Percentiles rank a stretch among this genome's conserved stretches.
These are phyloP conservation scores for Suillus americanus DNA, from an alignment of 768 basidiomycete species.

Conservation along the genomic window DNA sequence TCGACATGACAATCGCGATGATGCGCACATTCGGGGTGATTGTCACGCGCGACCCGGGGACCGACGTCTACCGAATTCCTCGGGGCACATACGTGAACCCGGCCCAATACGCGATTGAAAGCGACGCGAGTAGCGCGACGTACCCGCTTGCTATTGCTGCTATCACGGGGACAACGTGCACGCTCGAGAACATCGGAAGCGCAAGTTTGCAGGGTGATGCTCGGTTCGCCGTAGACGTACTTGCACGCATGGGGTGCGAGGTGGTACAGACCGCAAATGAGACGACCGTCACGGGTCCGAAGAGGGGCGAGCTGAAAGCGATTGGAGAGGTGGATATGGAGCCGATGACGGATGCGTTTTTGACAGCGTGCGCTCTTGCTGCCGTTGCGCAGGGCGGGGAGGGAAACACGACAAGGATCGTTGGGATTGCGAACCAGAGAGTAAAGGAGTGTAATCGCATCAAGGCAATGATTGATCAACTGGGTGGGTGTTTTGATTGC, in stretches of 20 bases:
- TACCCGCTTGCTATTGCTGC: slow-evolving; percentile 97
- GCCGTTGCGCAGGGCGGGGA: slow-evolving; percentile 73
- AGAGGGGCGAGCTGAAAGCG: slow-evolving; percentile 75
- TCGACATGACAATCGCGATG: slow-evolving; percentile 99
- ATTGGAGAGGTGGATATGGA: slow-evolving; percentile 91
- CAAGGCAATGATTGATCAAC: slow-evolving; percentile 92
- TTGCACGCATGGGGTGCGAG: slow-evolving; percentile 92
- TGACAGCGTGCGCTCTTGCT: slow-evolving; percentile 90
- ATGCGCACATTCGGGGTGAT: slow-evolving; percentile 90
- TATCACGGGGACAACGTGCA: slow-evolving; percentile 95
- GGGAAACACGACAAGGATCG: slow-evolving; percentile 70
- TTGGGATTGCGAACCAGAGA: slow-evolving; percentile 95
- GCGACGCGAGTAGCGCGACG: slow-evolving; percentile 93
- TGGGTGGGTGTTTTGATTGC: slow-evolving; percentile 52
- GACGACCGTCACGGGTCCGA: slow-evolving; percentile 92
- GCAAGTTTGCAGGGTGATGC: slow-evolving; percentile 96
- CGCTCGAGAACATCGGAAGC: slow-evolving; percentile 88
- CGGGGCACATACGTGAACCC: slow-evolving; percentile 79
- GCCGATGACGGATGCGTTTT: slow-evolving; percentile 99
- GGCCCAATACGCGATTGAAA: slow-evolving; percentile 82
- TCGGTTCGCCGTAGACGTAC: slow-evolving; percentile 87
- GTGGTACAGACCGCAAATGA: slow-evolving; percentile 86
- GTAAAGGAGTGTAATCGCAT: slow-evolving; percentile 99
- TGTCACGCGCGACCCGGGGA: slow-evolving; percentile 64
- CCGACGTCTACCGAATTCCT: slow-evolving; percentile 88